phyloP scores from a whole-genome alignment of 306 rosid species.

The Cucumis hystrix region DNA sequence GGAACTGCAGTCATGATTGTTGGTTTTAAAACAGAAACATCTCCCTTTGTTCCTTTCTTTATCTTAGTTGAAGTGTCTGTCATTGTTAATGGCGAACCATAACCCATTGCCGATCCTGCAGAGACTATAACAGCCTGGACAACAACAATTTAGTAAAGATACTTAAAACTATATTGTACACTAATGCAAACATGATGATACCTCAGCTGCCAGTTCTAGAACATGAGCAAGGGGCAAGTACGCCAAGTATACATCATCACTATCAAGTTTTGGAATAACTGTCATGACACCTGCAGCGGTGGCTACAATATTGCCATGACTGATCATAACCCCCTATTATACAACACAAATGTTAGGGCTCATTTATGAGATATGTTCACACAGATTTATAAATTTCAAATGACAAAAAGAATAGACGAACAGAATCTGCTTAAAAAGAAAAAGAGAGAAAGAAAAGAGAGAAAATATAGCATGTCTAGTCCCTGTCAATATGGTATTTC shows the following conservation, averaged over 20 bases:
- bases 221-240: constrained; percentile 94
- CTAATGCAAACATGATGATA: constrained; percentile 9
- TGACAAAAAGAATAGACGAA: neutral
- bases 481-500: neutral
- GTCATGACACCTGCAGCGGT: constrained; percentile 68
- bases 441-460: neutral
- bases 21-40: constrained; percentile 57
- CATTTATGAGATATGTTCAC: neutral
- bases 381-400: neutral
- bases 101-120: constrained; percentile 64
- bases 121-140: constrained; percentile 77
- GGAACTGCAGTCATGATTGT: constrained; percentile 80
- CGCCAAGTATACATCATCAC: constrained; percentile 69
- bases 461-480: neutral
- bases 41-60: constrained; percentile 91
- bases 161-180: neutral
- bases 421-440: neutral
- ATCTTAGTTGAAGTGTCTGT: constrained; percentile 74
- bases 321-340: constrained; percentile 86
- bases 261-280: constrained; percentile 48
- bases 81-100: constrained; percentile 62
- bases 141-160: constrained; percentile 22
- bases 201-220: constrained; percentile 95
- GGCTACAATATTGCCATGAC: constrained; percentile 82
- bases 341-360: neutral